Conservation (phyloP, 257 asterid species). For the Gentiana straminea region DNA sequence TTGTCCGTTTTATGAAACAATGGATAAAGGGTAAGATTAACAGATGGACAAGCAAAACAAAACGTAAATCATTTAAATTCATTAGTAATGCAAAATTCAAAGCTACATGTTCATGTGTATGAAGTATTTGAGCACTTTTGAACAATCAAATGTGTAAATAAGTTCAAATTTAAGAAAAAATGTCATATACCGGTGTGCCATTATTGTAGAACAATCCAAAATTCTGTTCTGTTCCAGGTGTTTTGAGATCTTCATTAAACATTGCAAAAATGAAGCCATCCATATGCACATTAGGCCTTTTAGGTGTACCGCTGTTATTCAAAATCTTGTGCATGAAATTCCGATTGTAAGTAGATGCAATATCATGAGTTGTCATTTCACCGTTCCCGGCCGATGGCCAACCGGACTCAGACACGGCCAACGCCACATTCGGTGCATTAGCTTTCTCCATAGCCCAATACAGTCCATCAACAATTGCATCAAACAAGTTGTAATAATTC, state of each 20-base stretch:
- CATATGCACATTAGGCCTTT: not conserved
- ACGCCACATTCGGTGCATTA: slow-evolving; percentile 11
- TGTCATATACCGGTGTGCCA: not conserved
- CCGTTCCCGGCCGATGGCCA: slow-evolving; percentile 30
- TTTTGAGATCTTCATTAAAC: slow-evolving; percentile 17
- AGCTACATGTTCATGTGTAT: too few relatives aligned
- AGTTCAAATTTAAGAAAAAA: not conserved
- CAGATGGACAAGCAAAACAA: too few relatives aligned
- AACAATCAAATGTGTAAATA: too few relatives aligned
- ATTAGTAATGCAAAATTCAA: too few relatives aligned
- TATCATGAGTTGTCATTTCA: not conserved
- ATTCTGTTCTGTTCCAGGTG: slow-evolving; percentile 6
- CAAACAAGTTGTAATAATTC: slow-evolving; percentile 22
- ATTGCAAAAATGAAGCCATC: slow-evolving; percentile 14
- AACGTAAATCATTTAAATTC: too few relatives aligned
- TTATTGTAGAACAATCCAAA: slow-evolving; percentile 15
- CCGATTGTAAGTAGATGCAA: slow-evolving; percentile 14
- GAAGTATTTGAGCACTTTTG: too few relatives aligned
- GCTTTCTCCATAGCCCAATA: slow-evolving; percentile 33
- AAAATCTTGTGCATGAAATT: not conserved
- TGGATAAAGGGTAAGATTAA: too few relatives aligned
- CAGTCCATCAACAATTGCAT: slow-evolving; percentile 29
- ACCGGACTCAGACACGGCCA: slow-evolving; percentile 32
- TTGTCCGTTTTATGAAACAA: too few relatives aligned
- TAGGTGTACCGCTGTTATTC: slow-evolving; percentile 4